phyloP scores from a whole-genome alignment of 208 protist genomes.

The Crithidia fasciculata region DNA sequence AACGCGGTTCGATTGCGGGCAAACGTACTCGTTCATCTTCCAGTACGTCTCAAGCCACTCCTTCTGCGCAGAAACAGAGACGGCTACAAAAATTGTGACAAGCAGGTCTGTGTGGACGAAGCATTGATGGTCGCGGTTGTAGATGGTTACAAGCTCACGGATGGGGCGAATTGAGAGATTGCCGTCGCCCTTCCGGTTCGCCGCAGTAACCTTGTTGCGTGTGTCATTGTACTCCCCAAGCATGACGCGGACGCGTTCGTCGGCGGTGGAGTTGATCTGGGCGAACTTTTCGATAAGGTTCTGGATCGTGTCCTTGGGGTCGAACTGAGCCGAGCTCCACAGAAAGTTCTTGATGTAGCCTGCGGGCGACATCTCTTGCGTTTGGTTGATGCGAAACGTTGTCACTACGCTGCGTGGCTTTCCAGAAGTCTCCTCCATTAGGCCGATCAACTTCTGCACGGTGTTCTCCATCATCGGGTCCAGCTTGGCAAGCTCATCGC shows the following conservation, averaged over 20 bases:
- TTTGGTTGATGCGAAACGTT: conserved; percentile 84
- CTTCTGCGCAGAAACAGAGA: conserved; percentile 65
- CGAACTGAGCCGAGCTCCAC: conserved; percentile 86
- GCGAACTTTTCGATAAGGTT: conserved; percentile 77
- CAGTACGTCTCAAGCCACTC: conserved; percentile 87
- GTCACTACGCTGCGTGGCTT: conserved; percentile 79
- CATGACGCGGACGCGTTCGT: conserved; percentile 83
- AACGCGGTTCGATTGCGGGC: conserved; percentile 80
- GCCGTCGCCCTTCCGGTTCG: conserved; percentile 72
- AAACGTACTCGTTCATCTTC: conserved; percentile 85
- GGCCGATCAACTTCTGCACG: conserved; percentile 76
- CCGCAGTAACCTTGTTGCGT: conserved; percentile 72
- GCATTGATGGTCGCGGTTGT: conserved; percentile 67
- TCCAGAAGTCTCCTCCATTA: conserved; percentile 85
- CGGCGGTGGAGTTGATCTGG: conserved; percentile 65
- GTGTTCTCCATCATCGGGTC: conserved; percentile 77
- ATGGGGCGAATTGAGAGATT: conserved; percentile 88
- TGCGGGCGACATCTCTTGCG: conserved; percentile 85
- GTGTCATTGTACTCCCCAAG: conserved; percentile 89
- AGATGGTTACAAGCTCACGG: conserved; percentile 73
- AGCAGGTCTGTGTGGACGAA: conserved; percentile 89
- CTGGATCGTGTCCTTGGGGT: conserved; percentile 81
- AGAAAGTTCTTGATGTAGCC: conserved; percentile 88
- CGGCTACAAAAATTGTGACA: conserved; percentile 85
- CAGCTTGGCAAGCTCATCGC: conserved; percentile 87